Evolutionary conservation across 352 stramenopile species (phyloP).

Genomic region (Globisporangium radiosum): DNA sequence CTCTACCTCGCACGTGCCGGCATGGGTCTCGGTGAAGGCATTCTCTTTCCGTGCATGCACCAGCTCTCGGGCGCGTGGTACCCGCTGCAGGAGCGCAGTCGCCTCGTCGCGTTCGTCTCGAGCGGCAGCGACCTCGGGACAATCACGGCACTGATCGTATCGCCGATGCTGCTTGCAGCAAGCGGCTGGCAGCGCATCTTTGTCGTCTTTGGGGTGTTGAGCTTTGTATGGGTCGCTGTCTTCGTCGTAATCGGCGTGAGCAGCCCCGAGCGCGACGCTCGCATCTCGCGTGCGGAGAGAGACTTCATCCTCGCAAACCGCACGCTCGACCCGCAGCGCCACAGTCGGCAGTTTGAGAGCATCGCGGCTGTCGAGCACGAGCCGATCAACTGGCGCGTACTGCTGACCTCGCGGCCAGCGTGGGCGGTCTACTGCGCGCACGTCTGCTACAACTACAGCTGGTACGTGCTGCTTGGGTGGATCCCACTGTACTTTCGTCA

Average conservation of each 20-base stretch:
- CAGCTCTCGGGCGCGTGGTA: slow-evolving; percentile 83
- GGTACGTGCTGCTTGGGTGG: slow-evolving; percentile 84
- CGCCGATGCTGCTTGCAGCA: slow-evolving; percentile 54
- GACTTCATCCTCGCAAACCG: slow-evolving; percentile 67
- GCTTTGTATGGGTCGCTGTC: slow-evolving; percentile 64
- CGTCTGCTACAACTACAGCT: slow-evolving; percentile 86
- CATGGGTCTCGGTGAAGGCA: slow-evolving; percentile 83
- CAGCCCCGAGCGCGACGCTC: slow-evolving; percentile 52
- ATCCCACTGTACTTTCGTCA: slow-evolving; percentile 86
- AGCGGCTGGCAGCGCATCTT: slow-evolving; percentile 76
- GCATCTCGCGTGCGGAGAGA: slow-evolving; percentile 50
- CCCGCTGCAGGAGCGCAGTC: slow-evolving; percentile 72
- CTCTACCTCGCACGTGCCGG: slow-evolving; percentile 70
- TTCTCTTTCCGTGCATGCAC: slow-evolving; percentile 86
- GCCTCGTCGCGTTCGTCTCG: slow-evolving; percentile 68
- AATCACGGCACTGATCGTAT: slow-evolving; percentile 71
- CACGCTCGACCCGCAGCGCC: slow-evolving; percentile 32
- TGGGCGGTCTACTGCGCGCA: slow-evolving; percentile 85
- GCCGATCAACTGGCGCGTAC: slow-evolving; percentile 54
- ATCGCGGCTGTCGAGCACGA: slow-evolving; percentile 34
- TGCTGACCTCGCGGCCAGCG: slow-evolving; percentile 57
- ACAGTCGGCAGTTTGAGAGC: slow-evolving; percentile 29
- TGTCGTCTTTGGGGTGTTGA: slow-evolving; percentile 62
- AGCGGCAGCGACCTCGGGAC: slow-evolving; percentile 79
- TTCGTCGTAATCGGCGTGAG: slow-evolving; percentile 58